phyloP scores from a whole-genome alignment of 495 filamentous ascomycete species.

The Daldinia loculata region DNA sequence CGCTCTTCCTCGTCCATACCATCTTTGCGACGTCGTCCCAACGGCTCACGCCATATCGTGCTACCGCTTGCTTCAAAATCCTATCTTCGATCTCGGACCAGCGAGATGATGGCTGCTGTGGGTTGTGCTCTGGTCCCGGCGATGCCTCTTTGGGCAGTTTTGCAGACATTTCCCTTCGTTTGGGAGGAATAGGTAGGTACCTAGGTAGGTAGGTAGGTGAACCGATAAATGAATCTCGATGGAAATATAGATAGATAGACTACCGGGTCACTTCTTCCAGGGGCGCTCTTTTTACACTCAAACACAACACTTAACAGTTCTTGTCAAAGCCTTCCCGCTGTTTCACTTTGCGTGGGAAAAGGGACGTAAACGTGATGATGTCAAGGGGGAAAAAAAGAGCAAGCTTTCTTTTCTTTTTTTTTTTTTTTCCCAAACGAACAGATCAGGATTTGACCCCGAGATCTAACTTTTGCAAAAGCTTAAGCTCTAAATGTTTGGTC shows the following conservation, averaged over 20 bases:
- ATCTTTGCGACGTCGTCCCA: slow-evolving; percentile 33
- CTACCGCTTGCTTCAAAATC: slow-evolving; percentile 32
- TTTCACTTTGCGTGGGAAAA: neutral
- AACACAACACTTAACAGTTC: neutral
- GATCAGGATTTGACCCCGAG: neutral
- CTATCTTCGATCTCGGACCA: slow-evolving; percentile 38
- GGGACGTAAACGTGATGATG: slow-evolving; percentile 3
- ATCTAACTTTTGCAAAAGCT: slow-evolving; percentile 3
- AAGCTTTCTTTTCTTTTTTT: neutral
- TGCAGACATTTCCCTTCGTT: neutral
- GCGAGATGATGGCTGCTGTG: neutral
- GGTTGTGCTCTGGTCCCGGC: neutral
- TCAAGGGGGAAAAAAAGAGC: neutral
- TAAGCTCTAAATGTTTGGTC: neutral
- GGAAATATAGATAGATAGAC: no score
- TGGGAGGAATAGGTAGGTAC: no score
- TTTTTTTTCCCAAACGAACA: neutral
- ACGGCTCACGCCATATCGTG: slow-evolving; percentile 21
- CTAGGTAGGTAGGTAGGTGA: neutral
- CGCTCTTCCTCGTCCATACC: slow-evolving; percentile 26
- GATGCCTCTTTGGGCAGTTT: neutral
- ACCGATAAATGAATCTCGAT: no score
- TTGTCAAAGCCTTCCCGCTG: neutral
- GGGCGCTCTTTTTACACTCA: neutral
- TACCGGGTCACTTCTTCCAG: no score